Evolutionary conservation across 1,284 basidiomycete genomes (phyloP).

Genomic region (Leccinum insolens): DNA sequence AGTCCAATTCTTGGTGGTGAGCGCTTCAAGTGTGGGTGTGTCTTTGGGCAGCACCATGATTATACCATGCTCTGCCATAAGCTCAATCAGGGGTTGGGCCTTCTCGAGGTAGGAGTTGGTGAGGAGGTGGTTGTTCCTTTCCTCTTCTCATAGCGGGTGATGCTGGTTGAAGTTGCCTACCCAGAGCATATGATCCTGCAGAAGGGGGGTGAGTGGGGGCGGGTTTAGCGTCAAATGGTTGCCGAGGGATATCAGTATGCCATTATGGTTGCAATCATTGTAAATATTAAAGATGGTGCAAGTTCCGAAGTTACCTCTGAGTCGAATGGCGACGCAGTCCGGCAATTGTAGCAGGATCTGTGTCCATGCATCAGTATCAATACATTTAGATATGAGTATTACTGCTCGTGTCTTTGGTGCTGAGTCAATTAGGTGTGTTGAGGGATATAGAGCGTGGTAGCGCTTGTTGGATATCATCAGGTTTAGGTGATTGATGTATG

Average conservation of each 20-base stretch:
- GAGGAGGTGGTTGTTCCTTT: conserved; percentile 29
- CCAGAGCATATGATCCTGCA: conserved; percentile 24
- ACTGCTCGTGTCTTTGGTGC: background rate
- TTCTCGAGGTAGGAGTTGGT: conserved; percentile 6
- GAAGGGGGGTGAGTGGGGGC: no score
- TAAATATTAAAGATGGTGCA: background rate
- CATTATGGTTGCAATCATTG: background rate
- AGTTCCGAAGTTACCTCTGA: background rate
- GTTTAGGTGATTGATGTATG: no score
- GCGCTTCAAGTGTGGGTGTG: conserved; percentile 1
- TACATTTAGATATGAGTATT: background rate
- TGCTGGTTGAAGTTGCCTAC: conserved; percentile 31
- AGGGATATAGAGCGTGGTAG: no score
- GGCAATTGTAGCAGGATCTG: background rate
- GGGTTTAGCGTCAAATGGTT: background rate
- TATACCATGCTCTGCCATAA: background rate
- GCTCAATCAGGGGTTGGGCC: background rate
- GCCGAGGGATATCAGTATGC: background rate
- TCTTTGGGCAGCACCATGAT: conserved; percentile 1
- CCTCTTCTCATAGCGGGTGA: conserved; percentile 48
- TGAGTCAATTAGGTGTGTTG: no score
- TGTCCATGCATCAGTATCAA: background rate
- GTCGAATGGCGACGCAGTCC: background rate
- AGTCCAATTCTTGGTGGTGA: conserved; percentile 7
- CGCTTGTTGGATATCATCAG: no score